Evolutionary conservation across 495 filamentous ascomycete species (phyloP).

Genomic region (Hypoxylon fuscum): DNA sequence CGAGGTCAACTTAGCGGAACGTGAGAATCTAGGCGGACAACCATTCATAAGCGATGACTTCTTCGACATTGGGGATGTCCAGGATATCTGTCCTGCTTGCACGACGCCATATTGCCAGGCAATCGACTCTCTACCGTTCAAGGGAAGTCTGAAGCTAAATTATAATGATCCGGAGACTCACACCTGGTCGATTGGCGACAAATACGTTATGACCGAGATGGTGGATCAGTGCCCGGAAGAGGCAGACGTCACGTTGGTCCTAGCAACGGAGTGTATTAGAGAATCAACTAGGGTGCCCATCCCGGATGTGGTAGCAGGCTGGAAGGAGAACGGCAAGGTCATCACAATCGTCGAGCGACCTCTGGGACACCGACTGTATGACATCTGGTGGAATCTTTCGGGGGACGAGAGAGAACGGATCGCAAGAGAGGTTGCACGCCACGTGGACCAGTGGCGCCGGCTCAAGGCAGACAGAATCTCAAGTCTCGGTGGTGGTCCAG

Average conservation of each 20-base stretch:
- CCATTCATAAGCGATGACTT: constrained; percentile 22
- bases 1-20: background rate
- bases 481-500: constrained; percentile 25
- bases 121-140: constrained; percentile 38
- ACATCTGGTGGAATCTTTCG: constrained; percentile 40
- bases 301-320: constrained; percentile 36
- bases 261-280: constrained; percentile 19
- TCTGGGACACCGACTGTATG: constrained; percentile 35
- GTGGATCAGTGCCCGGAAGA: constrained; percentile 26
- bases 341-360: constrained; percentile 33
- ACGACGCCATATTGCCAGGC: constrained; percentile 38
- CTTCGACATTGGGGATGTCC: constrained; percentile 41
- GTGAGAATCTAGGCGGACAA: background rate
- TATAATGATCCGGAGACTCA: constrained; percentile 40
- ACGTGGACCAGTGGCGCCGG: constrained; percentile 29
- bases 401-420: constrained; percentile 22
- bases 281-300: constrained; percentile 28
- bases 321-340: constrained; percentile 38
- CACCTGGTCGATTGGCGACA: constrained; percentile 39
- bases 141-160: constrained; percentile 30
- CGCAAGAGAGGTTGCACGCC: constrained; percentile 25
- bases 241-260: constrained; percentile 21
- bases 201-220: constrained; percentile 35
- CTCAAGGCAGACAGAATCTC: constrained; percentile 32
- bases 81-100: constrained; percentile 41